Evolutionary conservation across 73 alveolate species (phyloP).

Genomic region (Uronychia binucleata): DNA sequence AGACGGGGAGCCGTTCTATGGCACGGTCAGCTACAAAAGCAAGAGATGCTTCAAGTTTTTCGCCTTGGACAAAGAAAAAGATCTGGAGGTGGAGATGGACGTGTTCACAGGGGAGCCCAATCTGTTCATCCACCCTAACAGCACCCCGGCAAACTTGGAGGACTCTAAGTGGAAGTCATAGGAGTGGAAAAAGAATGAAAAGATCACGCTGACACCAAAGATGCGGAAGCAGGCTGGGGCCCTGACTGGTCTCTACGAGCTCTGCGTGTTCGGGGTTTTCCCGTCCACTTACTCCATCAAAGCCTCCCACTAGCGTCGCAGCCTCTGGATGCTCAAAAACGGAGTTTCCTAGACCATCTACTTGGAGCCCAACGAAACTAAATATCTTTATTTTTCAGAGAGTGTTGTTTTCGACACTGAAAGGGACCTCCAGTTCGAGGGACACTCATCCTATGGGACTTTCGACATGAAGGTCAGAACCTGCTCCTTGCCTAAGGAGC

Average conservation of each 20-base stretch:
- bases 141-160: background rate
- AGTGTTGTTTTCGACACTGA: too few species aligned
- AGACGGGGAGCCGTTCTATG: background rate
- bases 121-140: background rate
- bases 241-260: conserved; percentile 19
- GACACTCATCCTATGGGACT: too few species aligned
- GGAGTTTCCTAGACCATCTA: conserved; percentile 49
- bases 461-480: too few species aligned
- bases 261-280: conserved; percentile 32
- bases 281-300: conserved; percentile 28
- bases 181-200: conserved; percentile 38
- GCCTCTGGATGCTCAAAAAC: background rate
- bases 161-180: conserved; percentile 26
- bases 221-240: conserved; percentile 9
- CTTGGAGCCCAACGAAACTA: conserved; percentile 19
- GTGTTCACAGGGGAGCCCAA: background rate
- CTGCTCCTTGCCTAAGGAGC: too few species aligned
- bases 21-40: background rate
- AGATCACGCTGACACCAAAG: conserved; percentile 17
- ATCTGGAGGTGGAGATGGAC: background rate
- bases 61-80: background rate
- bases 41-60: background rate
- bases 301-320: conserved; percentile 21
- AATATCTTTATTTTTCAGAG: conserved; percentile 15
- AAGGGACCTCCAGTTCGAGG: too few species aligned